Conservation (phyloP, 768 basidiomycete species). For the Hebeloma cylindrosporum region DNA sequence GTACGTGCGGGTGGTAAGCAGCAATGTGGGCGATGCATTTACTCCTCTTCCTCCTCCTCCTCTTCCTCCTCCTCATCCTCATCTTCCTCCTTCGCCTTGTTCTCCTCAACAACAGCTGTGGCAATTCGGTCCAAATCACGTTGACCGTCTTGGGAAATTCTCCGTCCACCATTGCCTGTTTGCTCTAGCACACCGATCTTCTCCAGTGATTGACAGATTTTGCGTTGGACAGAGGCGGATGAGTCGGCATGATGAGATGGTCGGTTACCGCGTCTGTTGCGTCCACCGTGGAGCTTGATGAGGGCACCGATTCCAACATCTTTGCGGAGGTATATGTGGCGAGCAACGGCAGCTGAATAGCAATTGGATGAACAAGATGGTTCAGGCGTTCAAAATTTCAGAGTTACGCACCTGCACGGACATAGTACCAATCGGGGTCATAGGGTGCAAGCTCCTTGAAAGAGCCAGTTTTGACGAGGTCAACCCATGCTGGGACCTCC, state of each 20-base stretch:
- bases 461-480: slow-evolving; percentile 96
- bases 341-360: slow-evolving; percentile 82
- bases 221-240: slow-evolving; percentile 89
- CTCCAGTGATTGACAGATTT: slow-evolving; percentile 94
- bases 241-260: slow-evolving; percentile 91
- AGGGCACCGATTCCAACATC: slow-evolving; percentile 93
- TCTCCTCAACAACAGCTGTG: slow-evolving; percentile 81
- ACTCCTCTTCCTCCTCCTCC: slow-evolving; percentile 59
- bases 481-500: slow-evolving; percentile 98
- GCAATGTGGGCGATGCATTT: slow-evolving; percentile 22
- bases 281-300: slow-evolving; percentile 94
- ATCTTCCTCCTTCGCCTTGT: slow-evolving; percentile 71
- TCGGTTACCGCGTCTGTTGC: slow-evolving; percentile 94
- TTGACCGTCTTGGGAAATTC: slow-evolving; percentile 96
- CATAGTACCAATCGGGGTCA: slow-evolving; percentile 99
- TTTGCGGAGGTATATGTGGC: slow-evolving; percentile 99
- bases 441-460: slow-evolving; percentile 99
- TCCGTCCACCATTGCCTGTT: slow-evolving; percentile 90
- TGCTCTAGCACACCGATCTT: slow-evolving; percentile 98
- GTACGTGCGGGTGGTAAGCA: slow-evolving; percentile 24
- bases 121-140: slow-evolving; percentile 94
- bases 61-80: slow-evolving; percentile 74
- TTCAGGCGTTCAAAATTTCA: slow-evolving; percentile 5
- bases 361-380: slow-evolving; percentile 6
- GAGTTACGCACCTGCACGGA: slow-evolving; percentile 82